These are phyloP conservation scores for Gentiana macrophylla DNA, from an alignment of 257 asterid species.

Conservation along the genomic window DNA sequence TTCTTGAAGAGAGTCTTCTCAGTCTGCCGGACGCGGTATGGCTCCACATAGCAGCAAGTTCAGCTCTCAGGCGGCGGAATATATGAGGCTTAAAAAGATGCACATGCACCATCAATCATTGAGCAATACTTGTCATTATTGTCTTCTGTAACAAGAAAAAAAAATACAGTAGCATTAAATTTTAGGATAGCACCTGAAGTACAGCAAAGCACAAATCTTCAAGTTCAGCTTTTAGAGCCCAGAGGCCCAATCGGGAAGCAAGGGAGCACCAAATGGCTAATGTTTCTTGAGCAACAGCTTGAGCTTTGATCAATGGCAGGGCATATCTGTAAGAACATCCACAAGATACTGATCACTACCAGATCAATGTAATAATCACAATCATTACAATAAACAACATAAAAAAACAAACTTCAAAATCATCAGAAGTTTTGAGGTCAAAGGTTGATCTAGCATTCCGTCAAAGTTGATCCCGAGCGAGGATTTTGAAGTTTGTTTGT, in stretches of 20 bases:
- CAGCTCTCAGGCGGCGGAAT: constrained; percentile 73
- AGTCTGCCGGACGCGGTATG: constrained; percentile 36
- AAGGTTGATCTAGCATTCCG: no score
- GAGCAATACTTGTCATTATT: not conserved
- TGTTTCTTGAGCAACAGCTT: constrained; percentile 95
- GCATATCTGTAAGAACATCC: constrained; percentile 53
- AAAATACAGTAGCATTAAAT: constrained; percentile 3
- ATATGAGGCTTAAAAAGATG: constrained; percentile 58
- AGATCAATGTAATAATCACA: constrained; percentile 1
- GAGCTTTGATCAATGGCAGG: constrained; percentile 69
- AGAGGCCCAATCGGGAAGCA: constrained; percentile 90
- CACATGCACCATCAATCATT: constrained; percentile 2
- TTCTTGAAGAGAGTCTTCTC: constrained; percentile 48
- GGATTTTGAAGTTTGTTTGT: no score
- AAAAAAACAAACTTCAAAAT: no score
- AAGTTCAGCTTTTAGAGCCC: constrained; percentile 98
- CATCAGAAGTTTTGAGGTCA: no score
- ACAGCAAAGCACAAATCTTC: constrained; percentile 98
- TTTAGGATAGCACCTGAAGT: constrained; percentile 53
- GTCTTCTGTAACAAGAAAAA: constrained; percentile 7
- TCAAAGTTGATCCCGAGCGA: no score
- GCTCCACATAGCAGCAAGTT: constrained; percentile 90
- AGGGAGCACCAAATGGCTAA: constrained; percentile 97
- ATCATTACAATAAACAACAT: no score
- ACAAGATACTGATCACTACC: not conserved